Conservation (phyloP, 768 basidiomycete species). For the Suillus placidus region DNA sequence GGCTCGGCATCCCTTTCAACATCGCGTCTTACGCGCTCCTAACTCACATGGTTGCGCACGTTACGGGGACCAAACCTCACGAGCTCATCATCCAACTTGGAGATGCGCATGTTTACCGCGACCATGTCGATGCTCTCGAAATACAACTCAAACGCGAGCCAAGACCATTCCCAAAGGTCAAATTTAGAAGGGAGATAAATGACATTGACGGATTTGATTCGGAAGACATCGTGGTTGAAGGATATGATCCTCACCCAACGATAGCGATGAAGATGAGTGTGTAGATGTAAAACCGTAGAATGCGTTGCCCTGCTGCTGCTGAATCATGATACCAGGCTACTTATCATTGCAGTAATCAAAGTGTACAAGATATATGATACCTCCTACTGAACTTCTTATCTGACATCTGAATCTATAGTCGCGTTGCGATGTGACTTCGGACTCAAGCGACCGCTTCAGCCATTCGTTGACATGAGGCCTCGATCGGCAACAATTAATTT, state of each 20-base stretch:
- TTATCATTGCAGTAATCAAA: not conserved
- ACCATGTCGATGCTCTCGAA: constrained; percentile 88
- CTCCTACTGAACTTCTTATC: not conserved
- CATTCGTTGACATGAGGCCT: too few relatives aligned
- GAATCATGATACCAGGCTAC: not conserved
- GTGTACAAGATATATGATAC: not conserved
- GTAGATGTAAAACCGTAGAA: constrained; percentile 29
- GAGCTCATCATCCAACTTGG: constrained; percentile 96
- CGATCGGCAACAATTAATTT: not conserved
- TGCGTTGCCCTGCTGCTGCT: not conserved
- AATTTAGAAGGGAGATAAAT: constrained; percentile 65
- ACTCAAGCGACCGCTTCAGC: too few relatives aligned
- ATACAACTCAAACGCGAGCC: constrained; percentile 81
- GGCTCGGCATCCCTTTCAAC: constrained; percentile 98
- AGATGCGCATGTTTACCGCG: constrained; percentile 94
- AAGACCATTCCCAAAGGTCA: constrained; percentile 78
- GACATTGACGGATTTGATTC: constrained; percentile 81
- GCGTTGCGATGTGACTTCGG: not conserved
- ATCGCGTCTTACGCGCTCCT: constrained; percentile 98
- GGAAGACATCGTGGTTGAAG: constrained; percentile 84
- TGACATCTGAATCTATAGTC: not conserved
- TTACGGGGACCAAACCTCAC: constrained; percentile 83
- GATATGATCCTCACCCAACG: constrained; percentile 80
- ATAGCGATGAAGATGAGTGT: constrained; percentile 98
- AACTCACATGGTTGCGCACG: constrained; percentile 96